Percentiles rank a stretch among this genome's conserved stretches.
Evolutionary conservation across 768 basidiomycete species (phyloP).

Genomic region (Phaeolepiota aurea): DNA sequence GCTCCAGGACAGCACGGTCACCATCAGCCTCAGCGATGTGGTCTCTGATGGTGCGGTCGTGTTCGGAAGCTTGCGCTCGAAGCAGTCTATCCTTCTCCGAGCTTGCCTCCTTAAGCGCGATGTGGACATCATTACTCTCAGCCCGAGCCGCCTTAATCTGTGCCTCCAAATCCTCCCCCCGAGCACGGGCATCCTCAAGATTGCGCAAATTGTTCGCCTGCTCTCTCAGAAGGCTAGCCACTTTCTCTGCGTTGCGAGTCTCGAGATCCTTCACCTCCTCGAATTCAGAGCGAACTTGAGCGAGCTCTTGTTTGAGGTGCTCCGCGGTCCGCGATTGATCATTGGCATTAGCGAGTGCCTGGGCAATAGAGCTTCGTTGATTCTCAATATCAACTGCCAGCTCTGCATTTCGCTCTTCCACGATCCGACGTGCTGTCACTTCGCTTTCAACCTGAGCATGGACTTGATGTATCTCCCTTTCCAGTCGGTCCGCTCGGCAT

Average conservation of each 20-base stretch:
- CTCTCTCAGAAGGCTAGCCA: slow-evolving; percentile 62
- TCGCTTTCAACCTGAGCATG: slow-evolving; percentile 61
- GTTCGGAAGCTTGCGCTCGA: slow-evolving; percentile 62
- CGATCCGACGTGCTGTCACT: slow-evolving; percentile 44
- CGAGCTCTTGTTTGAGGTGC: slow-evolving; percentile 51
- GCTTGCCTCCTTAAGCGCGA: slow-evolving; percentile 58
- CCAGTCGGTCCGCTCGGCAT: slow-evolving; percentile 45
- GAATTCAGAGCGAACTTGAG: slow-evolving; percentile 50
- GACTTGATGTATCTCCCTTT: slow-evolving; percentile 57
- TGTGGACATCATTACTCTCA: slow-evolving; percentile 67
- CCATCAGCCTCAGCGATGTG: slow-evolving; percentile 91
- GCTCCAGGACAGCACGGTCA: slow-evolving; percentile 86
- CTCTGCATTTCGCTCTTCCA: slow-evolving; percentile 58
- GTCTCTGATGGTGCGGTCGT: slow-evolving; percentile 64
- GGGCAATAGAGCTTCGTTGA: slow-evolving; percentile 43
- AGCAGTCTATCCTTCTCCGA: slow-evolving; percentile 75
- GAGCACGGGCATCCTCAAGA: slow-evolving; percentile 66
- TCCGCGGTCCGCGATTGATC: slow-evolving; percentile 57
- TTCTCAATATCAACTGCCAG: slow-evolving; percentile 46
- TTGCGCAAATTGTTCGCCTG: slow-evolving; percentile 64
- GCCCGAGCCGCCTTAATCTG: slow-evolving; percentile 63
- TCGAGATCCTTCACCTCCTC: slow-evolving; percentile 66
- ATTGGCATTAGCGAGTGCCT: slow-evolving; percentile 60
- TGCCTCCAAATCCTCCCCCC: slow-evolving; percentile 67
- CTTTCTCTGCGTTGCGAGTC: slow-evolving; percentile 51